phyloP scores from a whole-genome alignment of 257 asterid genomes.

The Fraxinus pennsylvanica region DNA sequence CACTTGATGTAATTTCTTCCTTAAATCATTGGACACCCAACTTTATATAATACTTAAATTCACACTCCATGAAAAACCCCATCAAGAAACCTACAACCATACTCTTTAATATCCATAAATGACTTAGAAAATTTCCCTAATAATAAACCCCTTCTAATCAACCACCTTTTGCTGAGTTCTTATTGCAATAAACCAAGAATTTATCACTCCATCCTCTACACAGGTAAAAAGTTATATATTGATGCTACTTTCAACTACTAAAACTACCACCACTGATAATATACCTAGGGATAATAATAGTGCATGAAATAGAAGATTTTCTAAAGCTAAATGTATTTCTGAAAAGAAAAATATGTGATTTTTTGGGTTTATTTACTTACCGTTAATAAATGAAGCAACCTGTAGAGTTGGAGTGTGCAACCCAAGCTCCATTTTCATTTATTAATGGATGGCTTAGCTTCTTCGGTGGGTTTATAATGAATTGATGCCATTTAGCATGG shows the following conservation, averaged over 20 bases:
- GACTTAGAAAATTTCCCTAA: constrained; percentile 11
- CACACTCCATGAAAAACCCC: constrained; percentile 35
- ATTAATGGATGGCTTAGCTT: constrained; percentile 1
- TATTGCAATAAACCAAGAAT: constrained; percentile 14
- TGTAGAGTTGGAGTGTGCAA: constrained; percentile 35
- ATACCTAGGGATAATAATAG: constrained; percentile 10
- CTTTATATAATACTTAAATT: constrained; percentile 30
- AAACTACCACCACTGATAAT: constrained; percentile 30
- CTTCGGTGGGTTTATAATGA: constrained; percentile 9
- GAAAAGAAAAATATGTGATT: constrained; percentile 4
- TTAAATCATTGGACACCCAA: constrained; percentile 20
- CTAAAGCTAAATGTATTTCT: neutral
- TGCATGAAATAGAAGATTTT: neutral
- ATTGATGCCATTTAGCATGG: neutral
- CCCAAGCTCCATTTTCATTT: constrained; percentile 35
- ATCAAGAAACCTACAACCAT: constrained; percentile 31
- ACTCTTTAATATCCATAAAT: constrained; percentile 33
- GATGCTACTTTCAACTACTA: constrained; percentile 32
- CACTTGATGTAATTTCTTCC: neutral
- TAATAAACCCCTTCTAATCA: constrained; percentile 20
- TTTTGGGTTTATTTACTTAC: constrained; percentile 31
- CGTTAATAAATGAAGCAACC: constrained; percentile 33
- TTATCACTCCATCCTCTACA: constrained; percentile 18
- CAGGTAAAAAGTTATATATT: constrained; percentile 8
- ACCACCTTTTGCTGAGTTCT: constrained; percentile 25